These are phyloP conservation scores for Cystobasidium onofrii DNA, from an alignment of 768 basidiomycete genomes.

Conservation along the genomic window DNA sequence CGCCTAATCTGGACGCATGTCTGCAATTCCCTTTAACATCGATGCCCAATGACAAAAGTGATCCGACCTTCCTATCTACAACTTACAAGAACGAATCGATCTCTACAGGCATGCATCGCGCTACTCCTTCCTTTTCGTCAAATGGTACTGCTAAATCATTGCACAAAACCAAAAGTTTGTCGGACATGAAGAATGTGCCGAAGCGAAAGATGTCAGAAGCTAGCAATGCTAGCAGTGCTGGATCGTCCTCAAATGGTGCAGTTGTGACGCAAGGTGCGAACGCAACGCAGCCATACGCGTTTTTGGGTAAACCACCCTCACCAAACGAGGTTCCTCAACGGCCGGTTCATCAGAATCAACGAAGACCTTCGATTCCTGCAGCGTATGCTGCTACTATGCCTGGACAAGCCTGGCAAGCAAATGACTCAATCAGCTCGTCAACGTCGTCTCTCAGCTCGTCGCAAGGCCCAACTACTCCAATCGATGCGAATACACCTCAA, in stretches of 20 bases:
- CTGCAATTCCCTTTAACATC: constrained; percentile 7
- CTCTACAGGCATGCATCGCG: not conserved
- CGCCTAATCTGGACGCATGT: constrained; percentile 28
- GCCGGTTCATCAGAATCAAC: not conserved
- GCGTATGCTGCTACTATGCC: constrained; percentile 15
- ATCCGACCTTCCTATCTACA: not conserved
- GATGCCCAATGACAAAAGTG: not conserved
- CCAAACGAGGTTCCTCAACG: not conserved
- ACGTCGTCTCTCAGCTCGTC: constrained; percentile 58
- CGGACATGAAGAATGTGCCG: not conserved
- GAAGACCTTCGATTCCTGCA: constrained; percentile 25
- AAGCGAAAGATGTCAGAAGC: constrained; percentile 19
- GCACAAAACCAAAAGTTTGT: constrained; percentile 23
- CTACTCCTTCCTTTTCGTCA: not conserved
- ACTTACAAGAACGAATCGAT: not conserved
- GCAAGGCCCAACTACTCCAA: not conserved
- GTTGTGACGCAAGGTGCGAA: not conserved
- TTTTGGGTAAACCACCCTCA: constrained; percentile 3
- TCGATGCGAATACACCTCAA: constrained; percentile 52
- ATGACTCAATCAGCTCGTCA: constrained; percentile 56
- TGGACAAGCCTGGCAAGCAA: constrained; percentile 17
- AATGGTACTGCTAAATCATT: not conserved
- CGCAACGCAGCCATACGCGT: not conserved
- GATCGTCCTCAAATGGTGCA: constrained; percentile 3
- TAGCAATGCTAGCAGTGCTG: not conserved